Conservation (phyloP, 108 stramenopile genomes). For the Schizochytrium sp. region DNA sequence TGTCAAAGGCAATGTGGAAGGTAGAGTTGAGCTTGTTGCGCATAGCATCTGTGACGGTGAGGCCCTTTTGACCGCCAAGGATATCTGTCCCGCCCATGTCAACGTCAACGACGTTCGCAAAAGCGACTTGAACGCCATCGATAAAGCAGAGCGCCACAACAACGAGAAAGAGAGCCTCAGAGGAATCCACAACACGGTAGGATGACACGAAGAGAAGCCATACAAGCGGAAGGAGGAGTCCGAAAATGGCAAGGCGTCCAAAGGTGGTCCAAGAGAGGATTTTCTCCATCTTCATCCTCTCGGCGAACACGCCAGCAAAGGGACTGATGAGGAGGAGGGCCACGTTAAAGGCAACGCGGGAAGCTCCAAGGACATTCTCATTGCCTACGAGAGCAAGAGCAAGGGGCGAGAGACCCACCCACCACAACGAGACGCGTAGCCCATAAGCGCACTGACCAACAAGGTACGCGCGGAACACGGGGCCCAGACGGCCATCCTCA, state of each 20-base stretch:
- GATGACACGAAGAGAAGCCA: constrained; percentile 22
- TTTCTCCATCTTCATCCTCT: constrained; percentile 10
- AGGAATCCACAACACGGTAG: constrained; percentile 13
- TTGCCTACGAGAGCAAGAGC: constrained; percentile 29
- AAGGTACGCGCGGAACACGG: constrained; percentile 45
- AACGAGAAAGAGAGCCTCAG: neutral
- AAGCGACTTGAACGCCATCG: constrained; percentile 22
- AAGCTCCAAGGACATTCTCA: constrained; percentile 13
- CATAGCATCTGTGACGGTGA: constrained; percentile 32
- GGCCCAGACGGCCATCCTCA: neutral
- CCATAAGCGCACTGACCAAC: constrained; percentile 29
- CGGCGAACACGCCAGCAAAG: constrained; percentile 47
- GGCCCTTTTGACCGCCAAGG: constrained; percentile 13
- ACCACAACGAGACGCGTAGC: constrained; percentile 55
- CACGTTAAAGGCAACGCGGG: constrained; percentile 15
- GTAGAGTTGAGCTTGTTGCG: constrained; percentile 56
- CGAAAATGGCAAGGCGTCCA: neutral
- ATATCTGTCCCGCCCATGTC: constrained; percentile 59
- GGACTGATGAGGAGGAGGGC: constrained; percentile 38
- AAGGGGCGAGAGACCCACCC: constrained; percentile 37
- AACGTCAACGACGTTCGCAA: constrained; percentile 52
- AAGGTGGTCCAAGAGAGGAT: neutral
- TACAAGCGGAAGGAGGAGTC: neutral
- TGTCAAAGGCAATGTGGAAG: constrained; percentile 38
- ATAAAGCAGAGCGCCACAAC: constrained; percentile 33